These are phyloP conservation scores for Berberis vulgaris DNA, from an alignment of 164 flowering plant genomes.

Conservation along the genomic window DNA sequence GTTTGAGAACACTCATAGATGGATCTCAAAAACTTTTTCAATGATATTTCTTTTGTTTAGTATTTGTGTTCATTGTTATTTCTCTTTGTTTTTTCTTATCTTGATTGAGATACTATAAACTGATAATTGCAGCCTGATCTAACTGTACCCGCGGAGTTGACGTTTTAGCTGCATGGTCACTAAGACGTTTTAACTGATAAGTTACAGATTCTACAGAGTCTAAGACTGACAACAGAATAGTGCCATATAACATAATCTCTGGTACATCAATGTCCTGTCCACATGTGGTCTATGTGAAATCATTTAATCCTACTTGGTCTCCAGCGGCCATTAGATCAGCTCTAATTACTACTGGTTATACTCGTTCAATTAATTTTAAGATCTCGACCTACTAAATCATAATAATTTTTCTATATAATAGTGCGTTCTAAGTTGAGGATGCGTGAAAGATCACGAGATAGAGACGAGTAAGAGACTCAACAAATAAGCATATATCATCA, in stretches of 20 bases:
- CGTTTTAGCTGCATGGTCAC: conserved; percentile 47
- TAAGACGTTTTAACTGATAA: too few species aligned
- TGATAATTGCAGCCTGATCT: conserved; percentile 33
- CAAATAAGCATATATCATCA: too few species aligned
- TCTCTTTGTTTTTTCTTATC: not conserved
- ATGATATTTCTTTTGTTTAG: too few species aligned
- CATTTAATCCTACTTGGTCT: conserved; percentile 13
- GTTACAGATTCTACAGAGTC: conserved; percentile 11
- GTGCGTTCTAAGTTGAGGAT: too few species aligned
- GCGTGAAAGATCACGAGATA: too few species aligned
- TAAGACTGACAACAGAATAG: conserved; percentile 20
- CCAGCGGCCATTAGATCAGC: conserved; percentile 13
- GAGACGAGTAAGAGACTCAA: too few species aligned
- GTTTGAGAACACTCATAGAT: too few species aligned
- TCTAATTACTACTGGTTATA: conserved; percentile 47
- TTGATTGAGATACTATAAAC: not conserved
- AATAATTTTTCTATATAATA: too few species aligned
- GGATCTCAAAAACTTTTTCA: too few species aligned
- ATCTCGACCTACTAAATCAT: too few species aligned
- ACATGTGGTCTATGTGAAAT: conserved; percentile 25
- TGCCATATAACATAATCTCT: conserved; percentile 31
- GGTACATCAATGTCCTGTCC: conserved; percentile 64
- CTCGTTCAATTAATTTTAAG: too few species aligned
- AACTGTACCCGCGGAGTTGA: conserved; percentile 42
- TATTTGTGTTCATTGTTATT: not conserved